phyloP scores from a whole-genome alignment of 2,329 filamentous ascomycete species.

The Arthrobotrys megalospora region DNA sequence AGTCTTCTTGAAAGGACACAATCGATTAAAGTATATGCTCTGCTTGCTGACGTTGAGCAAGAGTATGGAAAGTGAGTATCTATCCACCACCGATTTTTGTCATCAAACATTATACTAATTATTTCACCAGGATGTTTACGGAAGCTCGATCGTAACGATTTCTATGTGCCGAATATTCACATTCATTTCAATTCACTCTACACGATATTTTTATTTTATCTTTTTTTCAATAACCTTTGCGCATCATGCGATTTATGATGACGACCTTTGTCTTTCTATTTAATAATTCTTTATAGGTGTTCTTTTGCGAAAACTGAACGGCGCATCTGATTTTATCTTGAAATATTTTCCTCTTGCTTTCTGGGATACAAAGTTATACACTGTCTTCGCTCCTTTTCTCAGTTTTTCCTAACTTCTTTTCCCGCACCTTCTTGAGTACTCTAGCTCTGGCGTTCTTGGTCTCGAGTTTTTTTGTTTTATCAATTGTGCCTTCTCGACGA shows the following conservation, averaged over 20 bases:
- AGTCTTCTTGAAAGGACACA: constrained; percentile 62
- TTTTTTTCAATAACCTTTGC: constrained; percentile 42
- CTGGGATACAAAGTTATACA: constrained; percentile 18
- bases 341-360: constrained; percentile 1
- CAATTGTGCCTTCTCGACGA: constrained; percentile 40
- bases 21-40: constrained; percentile 72
- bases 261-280: constrained; percentile 52
- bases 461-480: constrained; percentile 36
- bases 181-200: constrained; percentile 25
- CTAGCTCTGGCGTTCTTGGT: constrained; percentile 59
- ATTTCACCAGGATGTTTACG: constrained; percentile 46
- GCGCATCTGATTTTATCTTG: constrained; percentile 45
- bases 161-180: constrained; percentile 9
- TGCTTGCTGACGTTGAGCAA: constrained; percentile 78
- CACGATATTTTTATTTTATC: constrained; percentile 39
- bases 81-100: constrained; percentile 17
- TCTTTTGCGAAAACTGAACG: constrained; percentile 39
- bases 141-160: constrained; percentile 48
- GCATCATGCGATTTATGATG: constrained; percentile 59
- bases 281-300: constrained; percentile 35
- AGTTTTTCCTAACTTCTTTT: constrained; percentile 18
- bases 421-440: constrained; percentile 28
- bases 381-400: constrained; percentile 33
- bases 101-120: constrained; percentile 29
- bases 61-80: constrained; percentile 68